Evolutionary conservation across 148 eudicot genomes (phyloP), one percentile per base, ranked within the genome.

Genomic region (Dianthus caryophyllus): DNA sequence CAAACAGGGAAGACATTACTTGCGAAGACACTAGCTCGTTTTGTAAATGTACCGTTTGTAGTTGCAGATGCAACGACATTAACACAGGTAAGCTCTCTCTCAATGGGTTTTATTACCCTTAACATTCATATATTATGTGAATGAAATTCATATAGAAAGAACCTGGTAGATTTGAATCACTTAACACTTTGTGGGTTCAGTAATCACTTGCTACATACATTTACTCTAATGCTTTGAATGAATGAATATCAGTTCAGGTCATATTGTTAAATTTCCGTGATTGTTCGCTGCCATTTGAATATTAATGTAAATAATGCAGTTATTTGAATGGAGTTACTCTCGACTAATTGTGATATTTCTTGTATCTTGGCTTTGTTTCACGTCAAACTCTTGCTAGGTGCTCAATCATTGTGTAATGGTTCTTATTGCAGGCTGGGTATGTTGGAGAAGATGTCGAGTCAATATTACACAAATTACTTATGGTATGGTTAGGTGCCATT

Each of bases 381-480:
- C 57, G 55, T 31, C 22, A n/a, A 18, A 22, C 51, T 33, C 57
- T 58, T 15, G 49, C 22, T n/a, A 39, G 53, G 46, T 67, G 30
- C 59, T 73, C 56, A 57, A 33, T 61, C 51, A 14, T 18, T 26
- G 47, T 38, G 60, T 29, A 52, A 39, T 61, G 47, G 24, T 12
- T 62, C 24, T 17, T 18, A 60, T 75, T 88, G 79, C 87, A 91
- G 97, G 96, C 97, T 71, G 97, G 97, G 72, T 91, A 91, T 64
- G 97, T 91, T 68, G 97, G 97, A 67, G 97, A 91, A 78, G 97
- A 91, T 79, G 97, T 91, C 26, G 97, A 91, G 81, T 83, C 97
- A 58, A 88, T 91, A 80, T 78, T 91, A 82, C 78, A 84, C 81
- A 88, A 91, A 80, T 74, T 91, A 70, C 92, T 91, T 33, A 71